Evolutionary conservation across 2,329 filamentous ascomycete species (phyloP).

Genomic region (Fusarium siculi): DNA sequence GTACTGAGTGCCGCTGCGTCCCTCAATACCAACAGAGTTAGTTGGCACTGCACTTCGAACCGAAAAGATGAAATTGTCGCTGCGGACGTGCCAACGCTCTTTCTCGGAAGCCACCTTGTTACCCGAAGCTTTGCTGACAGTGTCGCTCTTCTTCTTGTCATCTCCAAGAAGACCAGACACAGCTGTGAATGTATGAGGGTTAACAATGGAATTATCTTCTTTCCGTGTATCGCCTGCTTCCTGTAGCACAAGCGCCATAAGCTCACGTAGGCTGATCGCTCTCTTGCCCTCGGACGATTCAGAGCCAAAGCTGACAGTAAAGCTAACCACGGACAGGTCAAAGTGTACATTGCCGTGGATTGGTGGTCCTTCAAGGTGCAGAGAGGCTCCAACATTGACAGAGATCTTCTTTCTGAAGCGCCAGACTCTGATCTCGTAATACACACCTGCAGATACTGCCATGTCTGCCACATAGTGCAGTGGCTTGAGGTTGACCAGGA

Average conservation of each 20-base stretch:
- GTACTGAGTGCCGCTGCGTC: rapidly evolving
- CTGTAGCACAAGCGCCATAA: not conserved
- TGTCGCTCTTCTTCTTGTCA: not conserved
- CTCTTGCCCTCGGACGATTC: rapidly evolving
- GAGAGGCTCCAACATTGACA: not conserved
- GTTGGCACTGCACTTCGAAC: not conserved
- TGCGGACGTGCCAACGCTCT: not conserved
- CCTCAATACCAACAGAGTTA: not conserved
- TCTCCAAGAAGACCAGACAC: not conserved
- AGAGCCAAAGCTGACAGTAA: not conserved
- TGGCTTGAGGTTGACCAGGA: not conserved
- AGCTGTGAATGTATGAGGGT: not conserved
- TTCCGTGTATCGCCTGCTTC: not conserved
- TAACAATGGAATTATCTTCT: rapidly evolving
- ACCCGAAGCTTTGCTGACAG: rapidly evolving
- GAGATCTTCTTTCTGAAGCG: not conserved
- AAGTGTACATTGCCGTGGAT: not conserved
- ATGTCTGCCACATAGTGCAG: rapidly evolving
- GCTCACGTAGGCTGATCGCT: rapidly evolving
- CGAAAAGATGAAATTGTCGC: not conserved
- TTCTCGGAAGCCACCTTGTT: rapidly evolving
- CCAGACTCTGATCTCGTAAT: not conserved
- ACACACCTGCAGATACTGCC: not conserved
- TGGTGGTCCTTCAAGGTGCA: not conserved
- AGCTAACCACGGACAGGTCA: rapidly evolving